Percentiles rank a stretch among this genome's conserved stretches.
These are phyloP conservation scores for Leishmania arabica DNA, from an alignment of 208 protist genomes.

Conservation along the genomic window DNA sequence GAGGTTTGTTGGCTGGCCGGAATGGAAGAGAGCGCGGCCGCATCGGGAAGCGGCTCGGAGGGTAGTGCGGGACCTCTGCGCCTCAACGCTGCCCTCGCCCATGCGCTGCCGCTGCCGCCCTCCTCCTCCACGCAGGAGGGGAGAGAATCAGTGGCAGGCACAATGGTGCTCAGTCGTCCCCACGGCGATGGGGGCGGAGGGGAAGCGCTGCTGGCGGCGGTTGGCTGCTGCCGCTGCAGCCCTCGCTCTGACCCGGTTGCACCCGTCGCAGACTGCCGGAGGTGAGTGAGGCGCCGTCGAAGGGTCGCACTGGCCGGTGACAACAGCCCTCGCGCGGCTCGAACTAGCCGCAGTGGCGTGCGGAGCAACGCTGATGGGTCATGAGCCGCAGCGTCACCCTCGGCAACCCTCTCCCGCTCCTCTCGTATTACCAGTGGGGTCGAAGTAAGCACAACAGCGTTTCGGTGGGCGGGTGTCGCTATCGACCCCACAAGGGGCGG, in stretches of 20 bases:
- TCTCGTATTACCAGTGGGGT: slow-evolving; percentile 43
- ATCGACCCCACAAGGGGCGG: not conserved
- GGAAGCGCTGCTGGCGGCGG: not conserved
- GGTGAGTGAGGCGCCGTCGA: slow-evolving; percentile 48
- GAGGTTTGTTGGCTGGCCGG: slow-evolving; percentile 16
- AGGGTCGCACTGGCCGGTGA: slow-evolving; percentile 27
- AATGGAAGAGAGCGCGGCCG: slow-evolving; percentile 8
- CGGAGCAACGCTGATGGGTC: not conserved
- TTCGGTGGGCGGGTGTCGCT: slow-evolving; percentile 26
- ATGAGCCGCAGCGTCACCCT: not conserved
- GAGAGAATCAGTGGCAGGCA: slow-evolving; percentile 1
- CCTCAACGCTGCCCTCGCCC: not conserved
- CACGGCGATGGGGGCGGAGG: slow-evolving; percentile 7
- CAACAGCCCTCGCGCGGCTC: slow-evolving; percentile 19
- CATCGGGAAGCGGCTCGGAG: not conserved
- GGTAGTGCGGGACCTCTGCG: not conserved
- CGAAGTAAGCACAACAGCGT: slow-evolving; percentile 32
- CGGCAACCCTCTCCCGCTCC: not conserved
- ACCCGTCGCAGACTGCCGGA: slow-evolving; percentile 42
- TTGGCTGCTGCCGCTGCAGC: not conserved
- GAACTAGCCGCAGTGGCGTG: slow-evolving; percentile 17
- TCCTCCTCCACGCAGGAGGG: slow-evolving; percentile 5
- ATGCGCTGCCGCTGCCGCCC: not conserved
- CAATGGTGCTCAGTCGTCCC: slow-evolving; percentile 25
- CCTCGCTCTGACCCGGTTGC: not conserved